Evolutionary conservation across 257 asterid species (phyloP).

Genomic region (Gardenia jasminoides): DNA sequence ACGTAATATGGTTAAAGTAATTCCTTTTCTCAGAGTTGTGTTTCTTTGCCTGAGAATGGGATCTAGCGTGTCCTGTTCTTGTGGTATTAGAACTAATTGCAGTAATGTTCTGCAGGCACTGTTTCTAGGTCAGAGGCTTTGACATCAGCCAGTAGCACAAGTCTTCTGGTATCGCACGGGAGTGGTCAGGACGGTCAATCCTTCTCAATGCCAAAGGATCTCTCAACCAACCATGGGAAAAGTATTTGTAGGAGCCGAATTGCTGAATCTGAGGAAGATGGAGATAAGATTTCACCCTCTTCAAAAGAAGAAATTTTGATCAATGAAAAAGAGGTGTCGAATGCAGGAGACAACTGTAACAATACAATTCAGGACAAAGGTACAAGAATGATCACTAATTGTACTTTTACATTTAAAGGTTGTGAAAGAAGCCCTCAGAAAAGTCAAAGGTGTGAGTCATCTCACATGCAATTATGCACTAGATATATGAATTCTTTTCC

Average conservation of each 20-base stretch:
- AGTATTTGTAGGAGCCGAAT: conserved; percentile 1
- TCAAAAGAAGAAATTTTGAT: background rate
- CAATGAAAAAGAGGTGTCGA: background rate
- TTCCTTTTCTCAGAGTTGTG: background rate
- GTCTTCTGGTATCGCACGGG: conserved; percentile 23
- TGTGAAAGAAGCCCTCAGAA: background rate
- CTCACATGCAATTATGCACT: background rate
- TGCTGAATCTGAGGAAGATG: conserved; percentile 14
- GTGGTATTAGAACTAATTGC: conserved; percentile 14
- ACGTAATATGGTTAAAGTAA: background rate
- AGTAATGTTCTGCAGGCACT: conserved; percentile 37
- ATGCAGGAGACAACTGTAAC: background rate
- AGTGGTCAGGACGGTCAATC: conserved; percentile 27
- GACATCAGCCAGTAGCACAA: conserved; percentile 16
- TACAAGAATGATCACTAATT: background rate
- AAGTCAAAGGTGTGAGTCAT: background rate
- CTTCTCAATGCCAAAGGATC: conserved; percentile 17
- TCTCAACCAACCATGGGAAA: conserved; percentile 16
- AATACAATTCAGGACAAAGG: background rate
- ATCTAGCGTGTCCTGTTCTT: background rate
- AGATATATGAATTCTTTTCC: background rate
- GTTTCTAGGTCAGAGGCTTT: conserved; percentile 16
- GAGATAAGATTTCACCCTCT: conserved; percentile 8
- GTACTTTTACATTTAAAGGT: background rate
- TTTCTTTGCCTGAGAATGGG: background rate